Evolutionary conservation across 768 basidiomycete genomes (phyloP).

Genomic region (Kwoniella botswanensis): DNA sequence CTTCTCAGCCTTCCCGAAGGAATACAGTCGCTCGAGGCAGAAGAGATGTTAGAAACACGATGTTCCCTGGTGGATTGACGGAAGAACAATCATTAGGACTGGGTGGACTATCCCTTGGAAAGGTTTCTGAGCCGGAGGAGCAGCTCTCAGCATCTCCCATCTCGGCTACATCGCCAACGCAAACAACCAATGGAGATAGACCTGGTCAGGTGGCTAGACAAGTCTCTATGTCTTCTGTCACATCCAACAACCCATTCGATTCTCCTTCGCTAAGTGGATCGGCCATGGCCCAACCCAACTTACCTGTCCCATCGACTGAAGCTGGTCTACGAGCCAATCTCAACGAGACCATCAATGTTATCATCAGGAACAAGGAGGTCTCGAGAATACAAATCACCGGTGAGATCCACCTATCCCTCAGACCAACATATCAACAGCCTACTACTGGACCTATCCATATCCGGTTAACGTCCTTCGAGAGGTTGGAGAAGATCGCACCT

Average conservation of each 20-base stretch:
- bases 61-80: conserved; percentile 39
- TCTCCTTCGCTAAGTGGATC: conserved; percentile 35
- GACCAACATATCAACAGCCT: conserved; percentile 2
- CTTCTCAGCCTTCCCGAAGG: conserved; percentile 43
- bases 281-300: conserved; percentile 12
- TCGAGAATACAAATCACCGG: conserved; percentile 59
- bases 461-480: conserved; percentile 56
- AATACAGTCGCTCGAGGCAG: conserved; percentile 57
- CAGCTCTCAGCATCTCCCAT: conserved; percentile 13
- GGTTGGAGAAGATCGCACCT: conserved; percentile 61
- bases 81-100: conserved; percentile 38
- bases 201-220: conserved; percentile 31
- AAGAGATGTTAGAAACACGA: conserved; percentile 59
- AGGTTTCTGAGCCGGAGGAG: conserved; percentile 22
- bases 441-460: conserved; percentile 53
- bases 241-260: conserved; percentile 55
- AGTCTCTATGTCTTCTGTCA: conserved; percentile 36
- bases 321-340: conserved; percentile 57
- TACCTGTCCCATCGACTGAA: conserved; percentile 35
- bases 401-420: conserved; percentile 55
- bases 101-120: conserved; percentile 20
- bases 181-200: conserved; percentile 4
- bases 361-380: conserved; percentile 55
- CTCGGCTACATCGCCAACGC: conserved; percentile 4
- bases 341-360: conserved; percentile 59